Percentiles rank a stretch among this genome's conserved stretches.
These are phyloP conservation scores for Boeremia lycopersici DNA, from an alignment of 2,329 filamentous ascomycete genomes.

Conservation along the genomic window DNA sequence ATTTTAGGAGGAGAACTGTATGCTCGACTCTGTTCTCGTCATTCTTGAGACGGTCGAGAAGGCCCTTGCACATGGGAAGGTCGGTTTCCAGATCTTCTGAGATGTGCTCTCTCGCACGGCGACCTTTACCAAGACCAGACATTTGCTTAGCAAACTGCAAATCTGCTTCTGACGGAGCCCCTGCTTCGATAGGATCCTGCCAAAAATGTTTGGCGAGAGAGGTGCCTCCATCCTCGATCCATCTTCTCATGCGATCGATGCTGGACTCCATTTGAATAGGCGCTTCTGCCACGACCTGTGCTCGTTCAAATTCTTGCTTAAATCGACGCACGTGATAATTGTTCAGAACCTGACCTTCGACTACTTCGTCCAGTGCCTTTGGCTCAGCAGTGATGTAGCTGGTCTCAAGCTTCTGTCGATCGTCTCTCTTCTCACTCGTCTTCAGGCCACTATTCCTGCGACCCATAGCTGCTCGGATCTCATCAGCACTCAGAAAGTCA, in stretches of 20 bases:
- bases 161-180: slow-evolving; percentile 27
- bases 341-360: slow-evolving; percentile 36
- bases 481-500: slow-evolving; percentile 49
- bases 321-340: slow-evolving; percentile 38
- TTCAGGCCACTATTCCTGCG: slow-evolving; percentile 19
- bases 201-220: slow-evolving; percentile 38
- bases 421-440: slow-evolving; percentile 19
- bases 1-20: slow-evolving; percentile 5
- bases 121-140: slow-evolving; percentile 28
- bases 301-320: slow-evolving; percentile 26
- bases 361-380: slow-evolving; percentile 25
- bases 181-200: slow-evolving; percentile 39
- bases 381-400: slow-evolving; percentile 27
- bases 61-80: slow-evolving; percentile 32
- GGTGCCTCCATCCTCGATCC: slow-evolving; percentile 35
- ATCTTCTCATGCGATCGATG: slow-evolving; percentile 37
- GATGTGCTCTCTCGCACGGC: slow-evolving; percentile 30
- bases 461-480: slow-evolving; percentile 53
- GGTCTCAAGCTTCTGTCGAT: slow-evolving; percentile 36
- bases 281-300: slow-evolving; percentile 3
- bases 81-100: slow-evolving; percentile 34
- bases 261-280: slow-evolving; percentile 27
- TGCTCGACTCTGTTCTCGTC: slow-evolving; percentile 28
- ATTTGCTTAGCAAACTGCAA: slow-evolving; percentile 28
- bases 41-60: slow-evolving; percentile 32